phyloP scores from a whole-genome alignment of 768 basidiomycete species.

The Lentinus brumalis region DNA sequence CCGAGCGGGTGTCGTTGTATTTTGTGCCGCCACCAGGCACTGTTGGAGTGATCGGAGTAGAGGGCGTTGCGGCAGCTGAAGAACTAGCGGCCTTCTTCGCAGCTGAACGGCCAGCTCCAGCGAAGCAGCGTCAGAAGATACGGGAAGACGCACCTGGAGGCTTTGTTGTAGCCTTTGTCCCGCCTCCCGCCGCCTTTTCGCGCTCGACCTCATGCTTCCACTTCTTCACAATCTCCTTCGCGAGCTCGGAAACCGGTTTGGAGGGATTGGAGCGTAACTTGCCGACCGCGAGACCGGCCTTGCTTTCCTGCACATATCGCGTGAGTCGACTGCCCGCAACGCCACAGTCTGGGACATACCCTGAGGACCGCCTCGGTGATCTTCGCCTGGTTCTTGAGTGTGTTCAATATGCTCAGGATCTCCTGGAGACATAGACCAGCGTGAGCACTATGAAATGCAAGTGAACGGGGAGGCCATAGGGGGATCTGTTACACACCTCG shows the following conservation, averaged over 20 bases:
- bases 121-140: not conserved
- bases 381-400: constrained; percentile 64
- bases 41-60: constrained; percentile 29
- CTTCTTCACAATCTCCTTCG: constrained; percentile 89
- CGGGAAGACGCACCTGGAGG: constrained; percentile 38
- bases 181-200: constrained; percentile 43
- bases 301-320: constrained; percentile 69
- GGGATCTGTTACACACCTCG: constrained; percentile 50
- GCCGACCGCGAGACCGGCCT: constrained; percentile 88
- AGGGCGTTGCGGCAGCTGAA: constrained; percentile 18
- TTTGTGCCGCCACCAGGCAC: constrained; percentile 22
- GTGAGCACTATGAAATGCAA: constrained; percentile 28
- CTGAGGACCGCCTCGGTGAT: constrained; percentile 75
- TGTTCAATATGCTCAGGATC: constrained; percentile 56
- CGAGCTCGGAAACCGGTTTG: constrained; percentile 76
- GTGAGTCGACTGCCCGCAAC: not conserved
- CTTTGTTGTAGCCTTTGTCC: constrained; percentile 25
- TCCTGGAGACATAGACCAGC: constrained; percentile 46
- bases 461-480: constrained; percentile 40
- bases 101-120: not conserved
- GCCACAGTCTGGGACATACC: constrained; percentile 50
- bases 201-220: constrained; percentile 91
- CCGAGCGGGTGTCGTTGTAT: constrained; percentile 49
- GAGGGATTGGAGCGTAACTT: constrained; percentile 77
- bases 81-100: constrained; percentile 23